A percentile compares a stretch with the other conserved stretches of the same genome.
Conservation (phyloP, 1,139 yeast species). For the Kazachstania sp. region DNA sequence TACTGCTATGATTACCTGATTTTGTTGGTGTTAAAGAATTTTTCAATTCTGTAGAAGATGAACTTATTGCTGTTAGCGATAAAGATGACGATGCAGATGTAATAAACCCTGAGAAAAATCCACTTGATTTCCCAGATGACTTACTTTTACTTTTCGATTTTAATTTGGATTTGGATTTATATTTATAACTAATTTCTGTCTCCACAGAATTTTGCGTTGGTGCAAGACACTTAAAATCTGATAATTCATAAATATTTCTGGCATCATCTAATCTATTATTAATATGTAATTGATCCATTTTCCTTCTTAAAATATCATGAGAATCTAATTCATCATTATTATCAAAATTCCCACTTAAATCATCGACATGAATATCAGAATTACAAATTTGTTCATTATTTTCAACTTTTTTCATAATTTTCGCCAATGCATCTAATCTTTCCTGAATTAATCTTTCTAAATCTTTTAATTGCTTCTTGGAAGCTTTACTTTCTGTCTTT, state of each 20-base stretch:
- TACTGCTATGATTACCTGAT: neutral
- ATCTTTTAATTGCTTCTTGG: constrained; percentile 14
- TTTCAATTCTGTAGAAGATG: neutral
- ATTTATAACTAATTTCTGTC: constrained; percentile 15
- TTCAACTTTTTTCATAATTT: constrained; percentile 14
- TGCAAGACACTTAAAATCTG: constrained; percentile 12
- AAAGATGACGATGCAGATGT: constrained; percentile 9
- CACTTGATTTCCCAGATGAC: constrained; percentile 9
- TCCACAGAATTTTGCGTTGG: constrained; percentile 13
- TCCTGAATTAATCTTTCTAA: constrained; percentile 16
- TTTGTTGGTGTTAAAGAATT: neutral
- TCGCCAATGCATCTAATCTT: constrained; percentile 18
- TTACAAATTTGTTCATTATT: constrained; percentile 14
- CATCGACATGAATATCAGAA: constrained; percentile 18
- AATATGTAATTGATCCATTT: constrained; percentile 19
- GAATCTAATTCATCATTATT: constrained; percentile 13
- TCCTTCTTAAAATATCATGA: constrained; percentile 16
- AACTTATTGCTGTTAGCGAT: neutral
- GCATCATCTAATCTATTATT: constrained; percentile 17
- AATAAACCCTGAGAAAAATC: constrained; percentile 21
- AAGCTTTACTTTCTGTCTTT: constrained; percentile 10
- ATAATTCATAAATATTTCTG: constrained; percentile 7
- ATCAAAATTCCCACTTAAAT: constrained; percentile 18
- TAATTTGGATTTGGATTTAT: constrained; percentile 12
- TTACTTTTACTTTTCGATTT: constrained; percentile 8